Evolutionary conservation across 1,284 basidiomycete species (phyloP), one percentile per base, ranked within the genome.

Genomic region (Cutaneotrichosporon mucoides): DNA sequence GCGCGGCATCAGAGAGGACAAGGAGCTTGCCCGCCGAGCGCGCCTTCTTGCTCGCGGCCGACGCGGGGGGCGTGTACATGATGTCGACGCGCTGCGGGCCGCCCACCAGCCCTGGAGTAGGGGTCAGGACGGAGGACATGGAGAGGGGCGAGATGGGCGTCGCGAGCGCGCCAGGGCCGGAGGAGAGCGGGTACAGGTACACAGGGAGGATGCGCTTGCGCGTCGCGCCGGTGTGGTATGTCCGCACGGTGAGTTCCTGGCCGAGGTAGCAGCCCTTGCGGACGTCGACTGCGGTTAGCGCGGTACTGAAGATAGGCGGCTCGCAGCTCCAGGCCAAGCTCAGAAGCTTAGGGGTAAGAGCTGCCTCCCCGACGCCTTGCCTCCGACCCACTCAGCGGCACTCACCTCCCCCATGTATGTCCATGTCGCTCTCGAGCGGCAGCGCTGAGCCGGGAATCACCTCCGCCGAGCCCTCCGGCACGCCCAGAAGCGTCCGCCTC

Each of bases 251-350:
- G 44, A 99, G 81, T 71, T 99, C 96, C 80, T 99, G 96, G 3
- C 96, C 96, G 2, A 99, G 87, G 72, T 98, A 99, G 76, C 96
- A 99, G 6, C 96, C 96, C 79, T 99, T 99, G 52, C 90, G 83
- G 75, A 97, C 97, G 77, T 98, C 93, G 68, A 99, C 93, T 94
- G 68, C 5, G 33, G 55, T 54, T 10, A 50, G 60, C 13, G 24
- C 24, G 24, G 6, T 53, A 57, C 13, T 12, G 38, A 11, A n/a
- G 47, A 35, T 24, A 24, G 24, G 24, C 24, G 24, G 24, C 24
- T 24, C 24, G 24, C 24, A 24, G 24, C 24, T 24, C 24, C 24
- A 24, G 24, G 24, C 24, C 24, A 24, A 24, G 24, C 24, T 24
- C 24, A 24, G 24, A 24, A 24, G 24, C 45, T 41, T 2, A 8